Evolutionary conservation across 352 stramenopile genomes (phyloP), one percentile per base, ranked within the genome.

Genomic region (Phytophthora agathidicida): DNA sequence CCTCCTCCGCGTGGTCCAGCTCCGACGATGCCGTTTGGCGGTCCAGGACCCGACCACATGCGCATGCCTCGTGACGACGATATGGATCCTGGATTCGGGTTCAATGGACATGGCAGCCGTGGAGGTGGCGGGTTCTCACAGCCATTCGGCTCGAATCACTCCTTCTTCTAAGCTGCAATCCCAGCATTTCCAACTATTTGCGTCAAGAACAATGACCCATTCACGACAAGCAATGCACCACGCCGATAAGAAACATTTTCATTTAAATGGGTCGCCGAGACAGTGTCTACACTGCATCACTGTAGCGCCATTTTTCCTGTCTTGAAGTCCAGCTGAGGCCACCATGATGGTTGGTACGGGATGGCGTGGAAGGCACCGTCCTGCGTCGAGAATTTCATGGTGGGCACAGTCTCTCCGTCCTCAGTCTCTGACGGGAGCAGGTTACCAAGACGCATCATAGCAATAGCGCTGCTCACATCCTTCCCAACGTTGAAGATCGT

Each of bases 381-480:
- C 5, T 73, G 60, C 2, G 83, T 92, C 33, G 69, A 72, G 36
- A 93, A 93, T 30, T 82, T 56, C 70, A 88, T 87, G 19, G 47
- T 38, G 1, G 75, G 77, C 31, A 61, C 31, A 33, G 56, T 65
- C 22, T 68, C 54, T 10, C 66, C 63, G 11, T 20, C 37, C 7
- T 73, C 77, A 5, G 67, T 67, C 13, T 80, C 70, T 26, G 78
- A 79, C 7, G 74, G 68, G 17, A 86, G 45, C 24, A 95, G 50
- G 38, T 88, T 68, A 39, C 86, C 82, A 3, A 95, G 65, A 20
- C 86, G 83, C 70, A 95, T 86, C 83, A 95, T 95, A 9, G 78
- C 78, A 23, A 93, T 39, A 3, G 75, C 76, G 32, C 74, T 75
- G 36, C 60, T 77, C 16, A 91, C 58, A 65, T 80, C 64, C 50